Conservation (phyloP, 495 filamentous ascomycete genomes). For the Penicillium bovifimosum region DNA sequence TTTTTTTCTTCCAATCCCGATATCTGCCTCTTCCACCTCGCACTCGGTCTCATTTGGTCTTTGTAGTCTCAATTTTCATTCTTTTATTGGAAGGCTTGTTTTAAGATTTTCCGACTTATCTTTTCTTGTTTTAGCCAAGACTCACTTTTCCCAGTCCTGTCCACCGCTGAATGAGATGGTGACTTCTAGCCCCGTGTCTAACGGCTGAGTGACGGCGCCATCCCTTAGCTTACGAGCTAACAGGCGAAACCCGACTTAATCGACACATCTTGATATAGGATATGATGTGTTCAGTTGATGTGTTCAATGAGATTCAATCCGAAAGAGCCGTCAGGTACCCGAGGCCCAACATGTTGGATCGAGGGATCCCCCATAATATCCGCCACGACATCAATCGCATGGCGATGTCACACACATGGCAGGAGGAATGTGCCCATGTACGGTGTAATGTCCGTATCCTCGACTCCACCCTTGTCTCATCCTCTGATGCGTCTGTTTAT, state of each 20-base stretch:
- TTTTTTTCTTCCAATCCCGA: neutral
- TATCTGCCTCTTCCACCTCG: neutral
- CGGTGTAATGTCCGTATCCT: conserved; percentile 1
- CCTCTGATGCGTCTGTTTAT: conserved; percentile 10
- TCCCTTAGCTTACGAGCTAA: neutral
- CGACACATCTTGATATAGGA: neutral
- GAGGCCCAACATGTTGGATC: neutral
- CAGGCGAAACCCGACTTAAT: neutral
- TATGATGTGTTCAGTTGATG: neutral
- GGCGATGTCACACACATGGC: conserved; percentile 20
- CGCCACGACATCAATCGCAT: conserved; percentile 17
- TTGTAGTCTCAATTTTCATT: neutral
- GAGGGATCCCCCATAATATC: neutral
- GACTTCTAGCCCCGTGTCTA: conserved; percentile 3
- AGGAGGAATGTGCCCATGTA: neutral
- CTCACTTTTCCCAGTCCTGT: conserved; percentile 4
- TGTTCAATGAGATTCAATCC: neutral
- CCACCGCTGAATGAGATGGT: conserved; percentile 4
- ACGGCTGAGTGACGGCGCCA: too few relatives aligned
- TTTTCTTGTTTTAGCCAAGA: neutral
- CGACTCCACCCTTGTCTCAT: conserved; percentile 19
- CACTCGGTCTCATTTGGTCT: neutral
- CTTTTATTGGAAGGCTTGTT: neutral
- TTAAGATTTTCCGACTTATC: neutral
- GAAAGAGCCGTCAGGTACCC: neutral